Conservation (phyloP, 345 rosid genomes). For the Stellera chamaejasme region DNA sequence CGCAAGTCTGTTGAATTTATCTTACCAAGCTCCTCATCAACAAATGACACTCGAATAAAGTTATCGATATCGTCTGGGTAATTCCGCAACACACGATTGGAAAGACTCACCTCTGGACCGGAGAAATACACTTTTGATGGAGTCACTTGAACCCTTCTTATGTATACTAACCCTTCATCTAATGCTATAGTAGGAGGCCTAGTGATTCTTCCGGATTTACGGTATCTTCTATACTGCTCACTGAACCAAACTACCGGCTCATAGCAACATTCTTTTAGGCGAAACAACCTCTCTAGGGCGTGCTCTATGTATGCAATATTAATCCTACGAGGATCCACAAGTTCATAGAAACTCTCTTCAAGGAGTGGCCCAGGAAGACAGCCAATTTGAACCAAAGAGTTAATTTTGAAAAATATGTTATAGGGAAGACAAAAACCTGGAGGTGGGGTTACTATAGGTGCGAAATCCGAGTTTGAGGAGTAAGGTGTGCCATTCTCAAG, state of each 20-base stretch:
- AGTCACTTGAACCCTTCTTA: constrained; percentile 37
- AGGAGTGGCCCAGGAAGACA: constrained; percentile 37
- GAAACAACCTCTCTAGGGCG: constrained; percentile 27
- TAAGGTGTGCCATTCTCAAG: constrained; percentile 24
- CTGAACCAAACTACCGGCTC: constrained; percentile 37
- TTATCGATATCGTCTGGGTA: constrained; percentile 28
- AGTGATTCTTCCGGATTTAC: constrained; percentile 8
- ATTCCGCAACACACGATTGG: constrained; percentile 39
- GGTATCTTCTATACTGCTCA: constrained; percentile 13
- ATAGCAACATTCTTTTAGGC: constrained; percentile 33
- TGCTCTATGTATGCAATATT: constrained; percentile 24
- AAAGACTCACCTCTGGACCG: constrained; percentile 48
- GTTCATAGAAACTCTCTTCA: constrained; percentile 21
- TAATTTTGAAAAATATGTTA: constrained; percentile 31
- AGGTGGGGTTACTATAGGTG: constrained; percentile 35
- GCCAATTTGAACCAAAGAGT: constrained; percentile 40
- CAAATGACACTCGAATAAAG: constrained; percentile 41
- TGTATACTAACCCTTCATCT: constrained; percentile 34
- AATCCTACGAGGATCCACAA: constrained; percentile 19
- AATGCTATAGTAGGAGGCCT: constrained; percentile 17
- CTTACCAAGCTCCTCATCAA: constrained; percentile 39
- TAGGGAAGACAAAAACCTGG: constrained; percentile 24
- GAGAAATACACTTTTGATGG: constrained; percentile 39
- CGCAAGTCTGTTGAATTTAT: constrained; percentile 18
- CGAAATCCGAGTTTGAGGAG: constrained; percentile 20